Conservation (phyloP, 2,329 filamentous ascomycete genomes). For the Penicillium expansum region DNA sequence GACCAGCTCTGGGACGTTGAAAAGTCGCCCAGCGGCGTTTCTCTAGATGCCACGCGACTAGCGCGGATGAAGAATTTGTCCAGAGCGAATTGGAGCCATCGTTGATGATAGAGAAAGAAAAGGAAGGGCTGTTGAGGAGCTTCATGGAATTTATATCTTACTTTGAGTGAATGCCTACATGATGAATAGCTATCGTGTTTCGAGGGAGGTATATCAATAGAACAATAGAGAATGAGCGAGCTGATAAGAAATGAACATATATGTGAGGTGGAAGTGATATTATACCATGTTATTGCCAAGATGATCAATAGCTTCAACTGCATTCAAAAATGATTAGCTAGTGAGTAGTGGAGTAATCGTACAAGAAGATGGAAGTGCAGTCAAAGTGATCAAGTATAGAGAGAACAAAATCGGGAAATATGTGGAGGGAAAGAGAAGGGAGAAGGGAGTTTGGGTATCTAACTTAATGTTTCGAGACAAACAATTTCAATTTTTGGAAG, state of each 20-base stretch:
- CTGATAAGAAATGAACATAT: not conserved
- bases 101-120: not conserved
- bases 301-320: not conserved
- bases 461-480: not conserved
- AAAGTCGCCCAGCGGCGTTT: too few species aligned
- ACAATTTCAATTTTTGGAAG: not conserved
- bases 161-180: not conserved
- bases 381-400: not conserved
- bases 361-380: not conserved
- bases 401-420: too few species aligned
- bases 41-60: too few species aligned
- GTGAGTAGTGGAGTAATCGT: not conserved
- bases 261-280: not conserved
- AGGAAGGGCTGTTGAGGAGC: not conserved
- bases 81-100: not conserved
- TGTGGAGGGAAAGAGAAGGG: not conserved
- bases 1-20: too few species aligned
- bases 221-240: not conserved
- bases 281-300: not conserved
- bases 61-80: too few species aligned
- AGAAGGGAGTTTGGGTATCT: not conserved
- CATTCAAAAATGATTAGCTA: not conserved
- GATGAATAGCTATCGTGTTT: not conserved
- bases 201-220: not conserved
- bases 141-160: not conserved